Evolutionary conservation across 345 rosid species (phyloP).

Genomic region (Hirschfeldia incana): DNA sequence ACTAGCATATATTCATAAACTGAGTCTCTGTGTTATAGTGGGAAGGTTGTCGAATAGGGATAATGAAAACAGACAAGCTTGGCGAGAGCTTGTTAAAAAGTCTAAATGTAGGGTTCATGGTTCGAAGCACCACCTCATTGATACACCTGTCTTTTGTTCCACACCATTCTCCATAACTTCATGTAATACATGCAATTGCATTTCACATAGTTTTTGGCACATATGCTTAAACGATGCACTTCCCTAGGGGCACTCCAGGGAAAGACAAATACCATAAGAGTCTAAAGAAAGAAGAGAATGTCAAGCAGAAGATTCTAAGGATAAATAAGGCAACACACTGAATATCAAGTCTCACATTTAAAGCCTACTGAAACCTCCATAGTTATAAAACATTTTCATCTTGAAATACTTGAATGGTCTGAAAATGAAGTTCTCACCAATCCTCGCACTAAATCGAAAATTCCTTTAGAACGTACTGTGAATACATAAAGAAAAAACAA

Average conservation of each 20-base stretch:
- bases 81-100: neutral
- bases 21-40: neutral
- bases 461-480: neutral
- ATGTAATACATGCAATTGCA: neutral
- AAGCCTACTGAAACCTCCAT: neutral
- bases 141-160: neutral
- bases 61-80: neutral
- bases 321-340: neutral
- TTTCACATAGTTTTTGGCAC: neutral
- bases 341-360: constrained; percentile 9
- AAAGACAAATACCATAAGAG: neutral
- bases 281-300: neutral
- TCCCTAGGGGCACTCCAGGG: neutral
- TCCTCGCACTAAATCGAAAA: neutral
- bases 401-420: neutral
- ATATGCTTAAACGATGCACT: neutral
- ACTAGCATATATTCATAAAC: neutral
- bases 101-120: neutral
- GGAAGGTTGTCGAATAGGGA: neutral
- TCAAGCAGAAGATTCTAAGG: neutral
- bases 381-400: neutral
- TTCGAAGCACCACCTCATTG: neutral
- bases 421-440: neutral
- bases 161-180: neutral
- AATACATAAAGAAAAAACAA: neutral